Percentiles rank a stretch among this genome's conserved stretches.
Conservation (phyloP, 768 basidiomycete genomes). For the Lyophyllum atratum region DNA sequence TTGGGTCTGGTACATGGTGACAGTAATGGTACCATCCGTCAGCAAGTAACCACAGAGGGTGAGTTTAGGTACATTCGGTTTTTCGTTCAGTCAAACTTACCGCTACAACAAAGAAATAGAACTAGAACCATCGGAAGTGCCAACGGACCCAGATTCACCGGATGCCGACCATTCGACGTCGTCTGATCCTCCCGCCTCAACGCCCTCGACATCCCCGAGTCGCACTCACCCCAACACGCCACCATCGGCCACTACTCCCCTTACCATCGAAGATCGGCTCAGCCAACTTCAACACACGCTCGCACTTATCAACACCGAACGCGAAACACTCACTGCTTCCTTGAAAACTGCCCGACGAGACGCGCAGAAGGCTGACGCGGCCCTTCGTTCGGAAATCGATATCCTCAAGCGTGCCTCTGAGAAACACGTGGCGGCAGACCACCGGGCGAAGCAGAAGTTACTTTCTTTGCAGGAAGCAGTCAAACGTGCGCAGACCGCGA, state of each 20-base stretch:
- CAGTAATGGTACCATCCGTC: conserved; percentile 47
- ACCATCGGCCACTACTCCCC: conserved; percentile 31
- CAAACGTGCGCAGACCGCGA: conserved; percentile 70
- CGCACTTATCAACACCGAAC: conserved; percentile 62
- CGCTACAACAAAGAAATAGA: conserved; percentile 23
- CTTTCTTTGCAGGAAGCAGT: conserved; percentile 88
- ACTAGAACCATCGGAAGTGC: conserved; percentile 29
- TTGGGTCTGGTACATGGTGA: conserved; percentile 71
- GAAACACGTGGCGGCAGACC: conserved; percentile 72
- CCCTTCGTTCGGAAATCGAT: conserved; percentile 83
- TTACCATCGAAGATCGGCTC: conserved; percentile 69
- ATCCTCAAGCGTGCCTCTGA: conserved; percentile 81
- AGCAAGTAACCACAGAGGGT: conserved; percentile 72
- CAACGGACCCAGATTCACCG: conserved; percentile 37
- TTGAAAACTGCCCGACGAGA: conserved; percentile 82
- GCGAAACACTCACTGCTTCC: conserved; percentile 62
- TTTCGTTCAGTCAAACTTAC: neutral
- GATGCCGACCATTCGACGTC: conserved; percentile 31
- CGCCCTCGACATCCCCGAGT: conserved; percentile 42
- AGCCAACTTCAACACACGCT: conserved; percentile 68
- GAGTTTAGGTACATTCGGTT: neutral
- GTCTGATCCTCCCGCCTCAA: conserved; percentile 35
- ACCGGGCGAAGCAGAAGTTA: conserved; percentile 82
- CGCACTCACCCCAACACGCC: conserved; percentile 35
- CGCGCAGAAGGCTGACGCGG: conserved; percentile 80